Evolutionary conservation across 2,329 filamentous ascomycete genomes (phyloP).

Genomic region (Colletotrichum simmondsii): DNA sequence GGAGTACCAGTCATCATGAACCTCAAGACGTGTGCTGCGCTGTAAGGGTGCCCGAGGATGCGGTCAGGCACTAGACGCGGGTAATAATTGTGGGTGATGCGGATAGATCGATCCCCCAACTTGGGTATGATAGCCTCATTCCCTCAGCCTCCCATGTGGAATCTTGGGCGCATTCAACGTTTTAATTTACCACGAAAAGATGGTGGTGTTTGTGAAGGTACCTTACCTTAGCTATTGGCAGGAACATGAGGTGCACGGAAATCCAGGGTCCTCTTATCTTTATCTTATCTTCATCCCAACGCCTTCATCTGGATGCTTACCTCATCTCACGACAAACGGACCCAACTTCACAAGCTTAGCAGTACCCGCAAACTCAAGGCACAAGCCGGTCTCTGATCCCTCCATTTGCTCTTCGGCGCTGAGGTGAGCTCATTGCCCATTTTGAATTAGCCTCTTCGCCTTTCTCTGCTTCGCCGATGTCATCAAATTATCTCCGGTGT

Average conservation of each 20-base stretch:
- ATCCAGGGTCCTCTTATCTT: conserved; percentile 3
- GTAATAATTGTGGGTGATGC: not conserved
- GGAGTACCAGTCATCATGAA: not conserved
- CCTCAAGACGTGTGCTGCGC: conserved; percentile 1
- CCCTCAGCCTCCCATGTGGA: not conserved
- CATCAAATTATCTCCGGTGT: not conserved
- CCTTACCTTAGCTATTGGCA: not conserved
- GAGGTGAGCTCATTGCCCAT: not conserved
- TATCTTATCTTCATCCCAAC: not conserved
- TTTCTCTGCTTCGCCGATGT: not conserved
- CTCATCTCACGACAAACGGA: not conserved
- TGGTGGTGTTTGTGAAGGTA: not conserved
- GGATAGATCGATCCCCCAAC: not conserved
- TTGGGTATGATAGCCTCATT: not conserved
- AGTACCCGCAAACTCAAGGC: not conserved
- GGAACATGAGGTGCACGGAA: not conserved
- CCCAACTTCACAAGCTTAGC: not conserved
- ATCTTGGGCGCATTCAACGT: not conserved
- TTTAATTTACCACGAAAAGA: not conserved
- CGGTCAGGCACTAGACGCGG: conserved; percentile 20
- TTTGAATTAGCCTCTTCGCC: not conserved
- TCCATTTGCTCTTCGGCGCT: not conserved
- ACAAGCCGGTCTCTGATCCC: not conserved
- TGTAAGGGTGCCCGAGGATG: conserved; percentile 21
- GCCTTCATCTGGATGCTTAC: not conserved